Conservation (phyloP, 176 grass and related monocot species). For the Raddia distichophylla region DNA sequence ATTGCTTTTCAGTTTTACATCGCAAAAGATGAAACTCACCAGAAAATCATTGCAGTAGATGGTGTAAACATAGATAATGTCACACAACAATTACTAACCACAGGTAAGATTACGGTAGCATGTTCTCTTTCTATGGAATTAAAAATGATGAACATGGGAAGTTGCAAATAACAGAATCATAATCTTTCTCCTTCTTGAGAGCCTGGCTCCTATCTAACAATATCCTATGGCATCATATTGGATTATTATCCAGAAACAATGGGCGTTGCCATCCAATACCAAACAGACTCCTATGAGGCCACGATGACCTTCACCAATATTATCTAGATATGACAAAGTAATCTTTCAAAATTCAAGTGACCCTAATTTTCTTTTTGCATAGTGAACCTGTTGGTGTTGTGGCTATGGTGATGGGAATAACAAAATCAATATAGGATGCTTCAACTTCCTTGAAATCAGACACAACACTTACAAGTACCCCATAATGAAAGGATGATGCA, state of each 20-base stretch:
- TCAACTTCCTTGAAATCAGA: no score
- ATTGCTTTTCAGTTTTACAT: neutral
- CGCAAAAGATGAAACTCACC: neutral
- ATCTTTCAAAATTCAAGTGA: neutral
- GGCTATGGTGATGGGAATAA: no score
- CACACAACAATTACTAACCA: neutral
- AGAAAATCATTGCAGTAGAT: neutral
- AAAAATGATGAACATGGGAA: neutral
- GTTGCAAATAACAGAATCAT: neutral
- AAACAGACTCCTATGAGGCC: neutral
- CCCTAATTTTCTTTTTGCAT: neutral
- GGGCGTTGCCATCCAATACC: neutral
- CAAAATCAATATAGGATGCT: no score
- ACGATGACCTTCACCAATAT: neutral
- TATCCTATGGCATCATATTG: neutral
- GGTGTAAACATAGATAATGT: neutral
- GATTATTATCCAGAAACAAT: neutral
- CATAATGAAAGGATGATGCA: no score
- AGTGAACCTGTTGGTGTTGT: neutral
- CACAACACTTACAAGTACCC: no score
- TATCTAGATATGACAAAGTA: neutral
- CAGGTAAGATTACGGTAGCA: neutral
- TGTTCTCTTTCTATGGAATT: slow-evolving; percentile 23
- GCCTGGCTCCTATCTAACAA: neutral
- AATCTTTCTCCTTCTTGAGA: neutral